A percentile compares a stretch with the other conserved stretches of the same genome.
These are phyloP conservation scores for Meyerozyma smithsonii DNA, from an alignment of 1,139 yeast genomes.

Conservation along the genomic window DNA sequence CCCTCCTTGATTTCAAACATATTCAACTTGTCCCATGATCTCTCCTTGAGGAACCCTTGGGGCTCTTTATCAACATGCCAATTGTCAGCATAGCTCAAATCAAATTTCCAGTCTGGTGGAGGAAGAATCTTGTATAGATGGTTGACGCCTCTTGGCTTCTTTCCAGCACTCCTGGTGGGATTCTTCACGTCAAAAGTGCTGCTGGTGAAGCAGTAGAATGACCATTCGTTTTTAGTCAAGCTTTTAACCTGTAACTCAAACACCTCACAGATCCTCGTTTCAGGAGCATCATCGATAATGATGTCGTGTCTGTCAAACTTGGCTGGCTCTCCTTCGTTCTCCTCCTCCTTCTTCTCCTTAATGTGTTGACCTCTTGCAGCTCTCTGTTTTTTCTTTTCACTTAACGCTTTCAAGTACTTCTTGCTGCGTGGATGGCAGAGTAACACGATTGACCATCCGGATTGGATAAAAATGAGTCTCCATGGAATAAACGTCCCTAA, in stretches of 20 bases:
- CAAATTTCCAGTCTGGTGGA: constrained; percentile 75
- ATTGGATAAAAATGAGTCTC: constrained; percentile 49
- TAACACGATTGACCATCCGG: constrained; percentile 50
- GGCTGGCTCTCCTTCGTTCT: constrained; percentile 17
- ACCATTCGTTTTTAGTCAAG: constrained; percentile 58
- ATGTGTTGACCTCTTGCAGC: constrained; percentile 5
- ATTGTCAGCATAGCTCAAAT: constrained; percentile 43
- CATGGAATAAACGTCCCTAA: constrained; percentile 57
- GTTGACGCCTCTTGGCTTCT: constrained; percentile 60
- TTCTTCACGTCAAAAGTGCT: constrained; percentile 50
- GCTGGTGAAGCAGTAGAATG: constrained; percentile 28
- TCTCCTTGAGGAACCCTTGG: constrained; percentile 45
- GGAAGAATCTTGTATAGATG: constrained; percentile 55
- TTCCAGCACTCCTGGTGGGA: constrained; percentile 49
- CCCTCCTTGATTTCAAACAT: constrained; percentile 24
- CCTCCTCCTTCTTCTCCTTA: constrained; percentile 10
- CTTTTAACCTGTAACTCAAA: constrained; percentile 72
- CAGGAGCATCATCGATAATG: constrained; percentile 66
- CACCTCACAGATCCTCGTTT: constrained; percentile 59
- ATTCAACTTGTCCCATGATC: constrained; percentile 28
- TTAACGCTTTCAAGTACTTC: constrained; percentile 22
- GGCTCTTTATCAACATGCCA: constrained; percentile 67
- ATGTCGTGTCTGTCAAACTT: constrained; percentile 44
- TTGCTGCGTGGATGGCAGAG: constrained; percentile 56
- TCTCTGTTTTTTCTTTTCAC: constrained; percentile 9